A percentile compares a stretch with the other conserved stretches of the same genome.
Evolutionary conservation across 148 eudicot genomes (phyloP).

Genomic region (Amaranthus palmeri): DNA sequence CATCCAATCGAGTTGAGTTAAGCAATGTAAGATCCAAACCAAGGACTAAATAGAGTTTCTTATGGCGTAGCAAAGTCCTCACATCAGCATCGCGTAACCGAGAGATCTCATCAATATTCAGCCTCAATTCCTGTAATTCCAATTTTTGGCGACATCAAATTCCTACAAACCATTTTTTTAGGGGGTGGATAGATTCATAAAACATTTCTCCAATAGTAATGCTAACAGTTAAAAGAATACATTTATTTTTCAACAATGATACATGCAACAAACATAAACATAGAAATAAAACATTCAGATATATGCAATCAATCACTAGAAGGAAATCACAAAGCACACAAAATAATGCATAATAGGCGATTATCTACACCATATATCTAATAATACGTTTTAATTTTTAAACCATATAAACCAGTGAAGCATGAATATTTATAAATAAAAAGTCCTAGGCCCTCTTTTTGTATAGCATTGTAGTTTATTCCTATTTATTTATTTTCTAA

Average conservation of each 20-base stretch:
- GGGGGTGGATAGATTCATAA: neutral
- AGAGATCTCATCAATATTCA: conserved; percentile 57
- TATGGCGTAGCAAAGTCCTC: conserved; percentile 47
- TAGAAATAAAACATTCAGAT: neutral
- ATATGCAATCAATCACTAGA: neutral
- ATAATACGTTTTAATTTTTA: no score
- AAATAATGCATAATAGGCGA: neutral
- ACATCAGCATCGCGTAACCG: conserved; percentile 67
- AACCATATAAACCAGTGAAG: no score
- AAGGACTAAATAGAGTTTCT: conserved; percentile 75
- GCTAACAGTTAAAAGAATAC: neutral
- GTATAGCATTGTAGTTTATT: neutral
- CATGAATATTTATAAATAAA: no score
- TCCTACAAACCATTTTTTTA: neutral
- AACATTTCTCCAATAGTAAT: neutral
- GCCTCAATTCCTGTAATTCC: conserved; percentile 55
- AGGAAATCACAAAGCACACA: neutral
- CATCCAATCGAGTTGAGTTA: conserved; percentile 67
- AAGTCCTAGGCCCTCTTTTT: no score
- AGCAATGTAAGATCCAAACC: conserved; percentile 93
- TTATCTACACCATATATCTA: no score
- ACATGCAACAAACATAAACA: neutral
- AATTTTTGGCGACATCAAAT: neutral
- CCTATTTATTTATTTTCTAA: neutral
- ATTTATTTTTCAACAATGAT: no score